Evolutionary conservation across 257 asterid species (phyloP), one percentile per base, ranked within the genome.

Genomic region (Gardenia jasminoides): DNA sequence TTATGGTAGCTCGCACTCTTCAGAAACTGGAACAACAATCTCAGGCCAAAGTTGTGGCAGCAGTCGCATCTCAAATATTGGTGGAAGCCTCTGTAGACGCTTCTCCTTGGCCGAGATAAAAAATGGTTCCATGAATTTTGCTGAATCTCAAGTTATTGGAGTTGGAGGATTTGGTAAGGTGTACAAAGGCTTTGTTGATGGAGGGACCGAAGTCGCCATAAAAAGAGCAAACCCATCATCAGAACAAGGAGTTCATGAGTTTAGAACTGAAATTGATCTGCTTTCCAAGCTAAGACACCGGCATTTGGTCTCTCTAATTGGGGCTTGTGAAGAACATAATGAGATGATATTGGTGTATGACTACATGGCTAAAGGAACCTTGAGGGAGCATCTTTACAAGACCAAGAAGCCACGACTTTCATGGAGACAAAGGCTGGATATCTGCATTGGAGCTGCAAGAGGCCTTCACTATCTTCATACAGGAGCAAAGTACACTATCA

Each of bases 141-240:
- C 84, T 3, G 98, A 94, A 80, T 76, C 89, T 3, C 81, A 78
- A 33, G 90, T 91, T 3, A 84, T 94, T 44, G 98, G 98, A 24
- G 90, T 92, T 41, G 98, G 97, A 50, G 98, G 98, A 39, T 94
- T 92, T 33, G 98, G 97, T 11, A 94, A 90, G 78, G 98, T 94
- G 0, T 94, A 91, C 48, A 91, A 75, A 81, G 94, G 98, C 0
- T 74, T 20, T 39, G 85, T 91, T 2, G 91, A 91, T 33, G 95
- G 89, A 52, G 80, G 75, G 9, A 86, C 69, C 9, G 59, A 54
- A 11, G 98, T 91, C 0, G 97, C 98, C 4, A 70, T 94, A 36
- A 94, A 94, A 64, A 84, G 98, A 80, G 83, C 90, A 10, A 85
- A 85, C 75, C 93, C 97, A 1, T 84, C 87, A 0, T 90, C 98